phyloP scores from a whole-genome alignment of 495 filamentous ascomycete species.

The Penicillium egyptiacum region DNA sequence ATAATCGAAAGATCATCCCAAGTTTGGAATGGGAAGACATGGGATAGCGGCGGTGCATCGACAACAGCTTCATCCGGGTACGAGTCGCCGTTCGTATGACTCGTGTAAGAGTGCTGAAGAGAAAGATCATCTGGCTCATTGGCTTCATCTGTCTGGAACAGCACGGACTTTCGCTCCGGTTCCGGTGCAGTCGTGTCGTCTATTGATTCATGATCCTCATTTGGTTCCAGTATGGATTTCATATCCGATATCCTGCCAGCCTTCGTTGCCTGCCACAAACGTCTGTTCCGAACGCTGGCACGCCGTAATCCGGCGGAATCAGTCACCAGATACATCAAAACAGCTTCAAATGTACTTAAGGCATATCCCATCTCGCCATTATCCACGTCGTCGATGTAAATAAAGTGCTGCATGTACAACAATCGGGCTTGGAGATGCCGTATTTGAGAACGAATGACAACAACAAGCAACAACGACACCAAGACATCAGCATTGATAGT shows the following conservation, averaged over 20 bases:
- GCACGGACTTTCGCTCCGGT: slow-evolving; percentile 39
- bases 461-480: slow-evolving; percentile 86
- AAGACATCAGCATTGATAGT: slow-evolving; percentile 96
- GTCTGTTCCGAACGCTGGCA: slow-evolving; percentile 81
- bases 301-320: slow-evolving; percentile 79
- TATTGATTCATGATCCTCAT: slow-evolving; percentile 48
- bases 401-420: slow-evolving; percentile 91
- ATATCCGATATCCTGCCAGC: slow-evolving; percentile 73
- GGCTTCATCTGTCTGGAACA: slow-evolving; percentile 44
- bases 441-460: slow-evolving; percentile 90
- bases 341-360: slow-evolving; percentile 93
- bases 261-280: slow-evolving; percentile 82
- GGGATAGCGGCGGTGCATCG: slow-evolving; percentile 67
- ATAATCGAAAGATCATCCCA: slow-evolving; percentile 43
- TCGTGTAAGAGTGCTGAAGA: slow-evolving; percentile 25
- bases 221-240: slow-evolving; percentile 74
- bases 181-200: slow-evolving; percentile 40
- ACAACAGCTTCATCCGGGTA: slow-evolving; percentile 35
- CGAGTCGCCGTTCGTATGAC: slow-evolving; percentile 25
- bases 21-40: slow-evolving; percentile 87
- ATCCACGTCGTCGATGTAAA: slow-evolving; percentile 96
- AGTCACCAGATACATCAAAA: slow-evolving; percentile 82
- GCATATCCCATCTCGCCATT: slow-evolving; percentile 97
- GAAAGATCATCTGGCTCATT: slow-evolving; percentile 37
- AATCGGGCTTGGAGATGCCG: slow-evolving; percentile 84